Conservation (phyloP, 2,329 filamentous ascomycete species). For the Fusarium palustre region DNA sequence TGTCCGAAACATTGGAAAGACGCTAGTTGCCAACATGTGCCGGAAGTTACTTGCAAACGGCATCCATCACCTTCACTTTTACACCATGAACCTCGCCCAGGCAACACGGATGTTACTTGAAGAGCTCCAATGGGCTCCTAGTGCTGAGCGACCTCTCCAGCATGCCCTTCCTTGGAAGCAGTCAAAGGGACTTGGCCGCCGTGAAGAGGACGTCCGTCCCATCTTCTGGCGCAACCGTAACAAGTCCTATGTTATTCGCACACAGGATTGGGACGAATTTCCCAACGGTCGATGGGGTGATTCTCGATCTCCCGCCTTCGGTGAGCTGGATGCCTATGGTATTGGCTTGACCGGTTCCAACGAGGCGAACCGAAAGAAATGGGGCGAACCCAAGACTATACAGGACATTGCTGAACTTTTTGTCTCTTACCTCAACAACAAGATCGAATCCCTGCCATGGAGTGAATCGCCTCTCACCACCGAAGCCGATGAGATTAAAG, state of each 20-base stretch:
- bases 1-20: constrained; percentile 89
- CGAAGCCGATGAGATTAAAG: constrained; percentile 83
- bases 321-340: constrained; percentile 93
- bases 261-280: constrained; percentile 99
- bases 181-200: constrained; percentile 87
- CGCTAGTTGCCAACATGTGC: constrained; percentile 89
- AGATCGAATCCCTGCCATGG: constrained; percentile 89
- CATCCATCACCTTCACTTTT: constrained; percentile 93
- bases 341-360: constrained; percentile 95
- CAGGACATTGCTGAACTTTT: constrained; percentile 87
- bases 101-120: constrained; percentile 94
- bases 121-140: constrained; percentile 85
- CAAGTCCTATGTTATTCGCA: constrained; percentile 93
- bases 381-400: constrained; percentile 85
- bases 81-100: constrained; percentile 98
- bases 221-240: constrained; percentile 99
- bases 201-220: constrained; percentile 94
- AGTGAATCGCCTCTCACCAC: constrained; percentile 87
- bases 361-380: constrained; percentile 93
- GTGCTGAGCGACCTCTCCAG: constrained; percentile 80
- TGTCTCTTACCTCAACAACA: constrained; percentile 83
- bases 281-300: constrained; percentile 99
- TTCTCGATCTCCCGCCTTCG: constrained; percentile 94
- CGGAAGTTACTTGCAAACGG: constrained; percentile 84
- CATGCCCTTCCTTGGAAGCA: constrained; percentile 97